Evolutionary conservation across 768 basidiomycete species (phyloP), one percentile per base, ranked within the genome.

Genomic region (Suillus weaverae): DNA sequence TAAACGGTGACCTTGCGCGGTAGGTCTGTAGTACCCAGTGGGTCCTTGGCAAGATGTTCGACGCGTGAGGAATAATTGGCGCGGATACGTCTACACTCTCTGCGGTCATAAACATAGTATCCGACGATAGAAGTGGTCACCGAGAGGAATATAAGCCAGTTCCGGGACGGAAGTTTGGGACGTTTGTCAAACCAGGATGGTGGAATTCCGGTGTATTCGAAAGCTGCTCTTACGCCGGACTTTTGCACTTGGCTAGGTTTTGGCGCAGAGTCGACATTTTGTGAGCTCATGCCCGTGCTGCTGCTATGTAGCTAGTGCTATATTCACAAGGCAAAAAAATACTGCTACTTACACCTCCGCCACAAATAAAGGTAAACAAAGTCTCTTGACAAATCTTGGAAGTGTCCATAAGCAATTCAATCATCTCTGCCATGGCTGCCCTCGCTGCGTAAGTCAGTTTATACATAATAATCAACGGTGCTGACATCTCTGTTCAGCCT

Each of bases 131-230:
- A 84, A 16, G 88, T 87, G 5, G 93, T 89, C 69, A 94, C 77
- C 35, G 88, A 83, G 63, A 95, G 83, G 80, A 99, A 98, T 71
- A 97, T 95, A 68, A 94, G 86, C 95, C 94, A 96, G 71, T 97
- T 97, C 66, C 94, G 85, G 1, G 92, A 94, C 4, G 96, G 97
- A 18, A 96, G 83, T 67, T 86, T 88, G 2, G 95, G 96, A 41
- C 91, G 86, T 74, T 91, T 92, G 69, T 88, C 85, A 46, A 97
- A 82, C 86, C 94, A 94, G 57, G 89, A 89, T 18, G 88, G 81
- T 33, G 88, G 87, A 16, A 89, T 83, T 62, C 88, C 87, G 2
- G 85, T 90, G 78, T 88, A 89, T 69, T 83, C 80, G 66, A 92
- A 83, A n/a, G 84, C 87, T 26, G 84, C 77, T 63, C 81, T 82